These are phyloP conservation scores for Gossypium gossypioides DNA, from an alignment of 441 rosid genomes.

Conservation along the genomic window DNA sequence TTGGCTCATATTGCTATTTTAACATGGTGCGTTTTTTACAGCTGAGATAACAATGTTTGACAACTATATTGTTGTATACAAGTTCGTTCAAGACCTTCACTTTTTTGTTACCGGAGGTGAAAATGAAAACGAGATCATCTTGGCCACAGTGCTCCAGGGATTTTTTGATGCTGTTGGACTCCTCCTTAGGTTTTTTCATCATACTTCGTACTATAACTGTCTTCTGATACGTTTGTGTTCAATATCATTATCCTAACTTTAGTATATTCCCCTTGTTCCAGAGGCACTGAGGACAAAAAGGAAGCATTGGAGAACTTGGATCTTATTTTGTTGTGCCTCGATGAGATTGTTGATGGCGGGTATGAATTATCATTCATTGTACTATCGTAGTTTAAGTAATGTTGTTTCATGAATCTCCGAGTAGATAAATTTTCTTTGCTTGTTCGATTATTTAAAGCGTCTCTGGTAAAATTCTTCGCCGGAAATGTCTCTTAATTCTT, in stretches of 20 bases:
- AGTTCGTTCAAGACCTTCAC: constrained; percentile 85
- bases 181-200: constrained; percentile 49
- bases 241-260: neutral
- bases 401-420: neutral
- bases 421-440: neutral
- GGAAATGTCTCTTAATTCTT: neutral
- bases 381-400: neutral
- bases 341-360: constrained; percentile 85
- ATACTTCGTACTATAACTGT: neutral
- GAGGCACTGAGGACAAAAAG: constrained; percentile 77
- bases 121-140: constrained; percentile 79
- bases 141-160: constrained; percentile 74
- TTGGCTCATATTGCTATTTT: neutral
- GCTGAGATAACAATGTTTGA: constrained; percentile 81
- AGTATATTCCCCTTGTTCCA: constrained; percentile 20
- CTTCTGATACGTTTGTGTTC: neutral
- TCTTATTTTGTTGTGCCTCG: constrained; percentile 74
- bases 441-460: neutral
- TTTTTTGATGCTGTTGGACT: constrained; percentile 79
- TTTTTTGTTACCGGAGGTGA: constrained; percentile 82
- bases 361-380: constrained; percentile 23
- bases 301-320: constrained; percentile 83
- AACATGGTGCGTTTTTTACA: constrained; percentile 23
- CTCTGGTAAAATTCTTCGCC: neutral
- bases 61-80: constrained; percentile 55